These are phyloP conservation scores for Entomortierella parvispora DNA, from an alignment of 192 early-diverging fungal species.

Conservation along the genomic window DNA sequence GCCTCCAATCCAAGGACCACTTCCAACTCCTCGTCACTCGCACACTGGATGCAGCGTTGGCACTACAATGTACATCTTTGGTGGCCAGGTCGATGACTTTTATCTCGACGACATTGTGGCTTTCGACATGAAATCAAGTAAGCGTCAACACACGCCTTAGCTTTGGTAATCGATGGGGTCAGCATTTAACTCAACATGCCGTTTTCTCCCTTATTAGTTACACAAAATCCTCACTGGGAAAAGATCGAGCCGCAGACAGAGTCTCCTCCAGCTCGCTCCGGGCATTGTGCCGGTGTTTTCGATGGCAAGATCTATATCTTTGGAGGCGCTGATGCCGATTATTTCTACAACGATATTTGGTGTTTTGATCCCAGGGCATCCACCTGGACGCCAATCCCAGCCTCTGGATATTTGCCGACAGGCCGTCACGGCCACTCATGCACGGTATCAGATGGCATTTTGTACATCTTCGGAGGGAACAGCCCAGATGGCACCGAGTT, in stretches of 20 bases:
- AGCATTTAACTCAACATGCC: too few relatives aligned
- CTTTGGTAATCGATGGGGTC: neutral
- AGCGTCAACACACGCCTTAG: neutral
- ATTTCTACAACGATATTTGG: conserved; percentile 69
- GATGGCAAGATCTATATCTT: conserved; percentile 54
- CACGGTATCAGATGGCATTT: conserved; percentile 55
- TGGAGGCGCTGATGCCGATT: conserved; percentile 60
- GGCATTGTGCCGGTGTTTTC: conserved; percentile 38
- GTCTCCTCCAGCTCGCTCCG: conserved; percentile 45
- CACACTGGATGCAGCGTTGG: conserved; percentile 38
- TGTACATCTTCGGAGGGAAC: conserved; percentile 67
- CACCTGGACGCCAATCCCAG: conserved; percentile 56
- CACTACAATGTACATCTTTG: conserved; percentile 54
- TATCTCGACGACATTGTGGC: conserved; percentile 58
- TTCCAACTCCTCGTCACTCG: conserved; percentile 43
- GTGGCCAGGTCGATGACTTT: conserved; percentile 38
- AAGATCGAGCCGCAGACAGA: conserved; percentile 50
- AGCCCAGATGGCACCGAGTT: conserved; percentile 54
- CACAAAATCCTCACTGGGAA: conserved; percentile 37
- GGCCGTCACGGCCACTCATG: conserved; percentile 54
- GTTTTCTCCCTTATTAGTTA: too few relatives aligned
- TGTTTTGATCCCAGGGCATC: conserved; percentile 56
- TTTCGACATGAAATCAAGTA: conserved; percentile 60
- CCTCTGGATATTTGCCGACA: conserved; percentile 60
- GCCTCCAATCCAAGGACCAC: conserved; percentile 34